Conservation (phyloP, 371 early-diverging fungal species). For the Mucor irregularis region DNA sequence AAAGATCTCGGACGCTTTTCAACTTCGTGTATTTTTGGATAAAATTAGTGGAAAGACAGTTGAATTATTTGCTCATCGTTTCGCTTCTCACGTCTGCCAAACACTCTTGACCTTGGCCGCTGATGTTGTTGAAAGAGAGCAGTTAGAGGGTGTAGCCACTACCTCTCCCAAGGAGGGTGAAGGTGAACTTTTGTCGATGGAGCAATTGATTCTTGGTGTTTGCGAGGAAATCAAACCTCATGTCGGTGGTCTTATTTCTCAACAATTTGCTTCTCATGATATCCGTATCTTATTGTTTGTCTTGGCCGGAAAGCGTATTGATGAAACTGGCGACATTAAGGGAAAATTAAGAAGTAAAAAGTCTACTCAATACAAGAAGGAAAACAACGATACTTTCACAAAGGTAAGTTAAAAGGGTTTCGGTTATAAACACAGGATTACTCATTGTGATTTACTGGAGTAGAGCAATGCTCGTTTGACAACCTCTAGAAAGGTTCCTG, state of each 20-base stretch:
- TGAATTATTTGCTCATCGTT: slow-evolving; percentile 77
- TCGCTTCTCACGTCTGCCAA: slow-evolving; percentile 86
- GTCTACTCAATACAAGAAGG: slow-evolving; percentile 66
- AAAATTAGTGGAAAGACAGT: slow-evolving; percentile 66
- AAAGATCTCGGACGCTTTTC: slow-evolving; percentile 67
- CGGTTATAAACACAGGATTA: too few species aligned
- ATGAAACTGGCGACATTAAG: slow-evolving; percentile 55
- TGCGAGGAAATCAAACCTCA: slow-evolving; percentile 67
- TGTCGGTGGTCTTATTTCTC: slow-evolving; percentile 66
- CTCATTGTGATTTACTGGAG: too few species aligned
- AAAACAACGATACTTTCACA: slow-evolving; percentile 55
- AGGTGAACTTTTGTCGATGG: slow-evolving; percentile 66
- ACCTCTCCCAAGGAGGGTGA: slow-evolving; percentile 29
- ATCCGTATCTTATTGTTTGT: slow-evolving; percentile 70
- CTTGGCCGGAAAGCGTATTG: slow-evolving; percentile 65
- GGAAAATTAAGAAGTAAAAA: slow-evolving; percentile 63
- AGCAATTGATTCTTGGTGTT: slow-evolving; percentile 61
- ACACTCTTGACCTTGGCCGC: slow-evolving; percentile 73
- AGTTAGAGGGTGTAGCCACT: slow-evolving; percentile 37
- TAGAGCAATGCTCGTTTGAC: slow-evolving; percentile 29
- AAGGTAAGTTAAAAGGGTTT: slow-evolving; percentile 19
- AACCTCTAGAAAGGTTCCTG: slow-evolving; percentile 59
- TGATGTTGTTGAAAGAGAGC: slow-evolving; percentile 74
- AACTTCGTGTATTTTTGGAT: slow-evolving; percentile 71
- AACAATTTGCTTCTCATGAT: slow-evolving; percentile 78